These are phyloP conservation scores for Colletotrichum chrysophilum DNA, from an alignment of 2,329 filamentous ascomycete species.

Conservation along the genomic window DNA sequence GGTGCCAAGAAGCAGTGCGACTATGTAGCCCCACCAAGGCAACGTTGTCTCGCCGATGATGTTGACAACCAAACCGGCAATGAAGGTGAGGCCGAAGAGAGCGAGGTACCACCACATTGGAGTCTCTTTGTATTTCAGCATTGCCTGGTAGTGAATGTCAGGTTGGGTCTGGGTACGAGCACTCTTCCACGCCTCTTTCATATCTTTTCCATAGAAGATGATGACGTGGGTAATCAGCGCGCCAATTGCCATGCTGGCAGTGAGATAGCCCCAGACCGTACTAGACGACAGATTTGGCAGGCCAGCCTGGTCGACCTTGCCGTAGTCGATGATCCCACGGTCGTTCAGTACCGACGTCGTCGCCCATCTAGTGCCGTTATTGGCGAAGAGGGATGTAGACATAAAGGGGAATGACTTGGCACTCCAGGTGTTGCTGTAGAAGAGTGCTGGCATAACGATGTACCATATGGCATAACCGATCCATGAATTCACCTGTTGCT, in stretches of 20 bases:
- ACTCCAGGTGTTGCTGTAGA: slow-evolving; percentile 45
- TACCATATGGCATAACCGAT: slow-evolving; percentile 42
- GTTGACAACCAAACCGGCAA: slow-evolving; percentile 37
- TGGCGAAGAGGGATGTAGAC: slow-evolving; percentile 31
- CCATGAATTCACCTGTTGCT: slow-evolving; percentile 40
- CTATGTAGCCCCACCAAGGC: slow-evolving; percentile 39
- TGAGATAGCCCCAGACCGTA: slow-evolving; percentile 30
- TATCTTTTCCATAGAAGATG: slow-evolving; percentile 24
- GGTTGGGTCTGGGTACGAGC: slow-evolving; percentile 22
- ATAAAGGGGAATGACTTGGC: slow-evolving; percentile 36
- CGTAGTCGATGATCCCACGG: slow-evolving; percentile 28
- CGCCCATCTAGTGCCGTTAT: slow-evolving; percentile 28
- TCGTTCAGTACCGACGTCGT: slow-evolving; percentile 26
- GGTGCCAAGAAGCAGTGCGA: slow-evolving; percentile 33
- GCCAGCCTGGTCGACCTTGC: slow-evolving; percentile 28
- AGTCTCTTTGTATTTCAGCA: slow-evolving; percentile 45
- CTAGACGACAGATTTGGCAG: slow-evolving; percentile 31
- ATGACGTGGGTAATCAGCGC: slow-evolving; percentile 25
- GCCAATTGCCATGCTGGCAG: slow-evolving; percentile 34
- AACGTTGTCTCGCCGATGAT: slow-evolving; percentile 40
- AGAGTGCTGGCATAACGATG: slow-evolving; percentile 38
- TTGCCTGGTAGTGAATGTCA: slow-evolving; percentile 46
- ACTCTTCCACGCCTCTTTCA: slow-evolving; percentile 23
- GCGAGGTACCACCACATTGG: slow-evolving; percentile 40
- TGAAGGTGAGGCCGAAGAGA: slow-evolving; percentile 34